phyloP scores from a whole-genome alignment of 352 stramenopile genomes.

The Pythium sp. region DNA sequence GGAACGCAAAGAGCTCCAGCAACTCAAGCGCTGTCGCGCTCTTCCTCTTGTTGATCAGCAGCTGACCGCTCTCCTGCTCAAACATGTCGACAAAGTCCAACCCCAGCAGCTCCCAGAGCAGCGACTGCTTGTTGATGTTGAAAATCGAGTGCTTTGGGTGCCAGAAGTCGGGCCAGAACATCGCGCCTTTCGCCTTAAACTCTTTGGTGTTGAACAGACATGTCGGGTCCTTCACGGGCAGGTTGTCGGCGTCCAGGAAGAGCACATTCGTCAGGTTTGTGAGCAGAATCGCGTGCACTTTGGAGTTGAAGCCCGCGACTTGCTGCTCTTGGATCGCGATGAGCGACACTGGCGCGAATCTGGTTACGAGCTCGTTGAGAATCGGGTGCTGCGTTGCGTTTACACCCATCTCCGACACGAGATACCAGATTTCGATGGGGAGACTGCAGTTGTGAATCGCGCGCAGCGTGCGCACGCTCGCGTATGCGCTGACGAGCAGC shows the following conservation, averaged over 20 bases:
- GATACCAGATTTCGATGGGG: slow-evolving; percentile 62
- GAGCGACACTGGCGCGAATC: slow-evolving; percentile 28
- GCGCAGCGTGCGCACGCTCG: slow-evolving; percentile 38
- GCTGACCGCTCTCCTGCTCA: slow-evolving; percentile 64
- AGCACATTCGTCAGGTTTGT: slow-evolving; percentile 36
- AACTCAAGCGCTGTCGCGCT: slow-evolving; percentile 31
- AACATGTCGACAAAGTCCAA: slow-evolving; percentile 58
- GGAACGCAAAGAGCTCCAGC: slow-evolving; percentile 40
- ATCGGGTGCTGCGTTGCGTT: slow-evolving; percentile 24
- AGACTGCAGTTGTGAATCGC: slow-evolving; percentile 34
- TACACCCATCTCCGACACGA: slow-evolving; percentile 32
- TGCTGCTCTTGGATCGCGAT: slow-evolving; percentile 23
- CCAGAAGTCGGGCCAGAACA: slow-evolving; percentile 73
- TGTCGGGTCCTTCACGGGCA: slow-evolving; percentile 43
- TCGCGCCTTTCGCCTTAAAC: slow-evolving; percentile 32
- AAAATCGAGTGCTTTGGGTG: slow-evolving; percentile 58
- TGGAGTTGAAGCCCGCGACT: slow-evolving; percentile 45
- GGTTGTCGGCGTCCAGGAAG: slow-evolving; percentile 57
- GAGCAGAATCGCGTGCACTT: slow-evolving; percentile 41
- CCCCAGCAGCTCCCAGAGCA: slow-evolving; percentile 52
- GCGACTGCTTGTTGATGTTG: slow-evolving; percentile 43
- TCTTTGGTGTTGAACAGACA: slow-evolving; percentile 42
- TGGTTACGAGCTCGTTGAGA: slow-evolving; percentile 20
- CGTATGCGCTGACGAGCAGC: slow-evolving; percentile 41
- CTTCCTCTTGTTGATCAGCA: slow-evolving; percentile 44